Evolutionary conservation across 2,329 filamentous ascomycete species (phyloP).

Genomic region (Phoma herbarum): DNA sequence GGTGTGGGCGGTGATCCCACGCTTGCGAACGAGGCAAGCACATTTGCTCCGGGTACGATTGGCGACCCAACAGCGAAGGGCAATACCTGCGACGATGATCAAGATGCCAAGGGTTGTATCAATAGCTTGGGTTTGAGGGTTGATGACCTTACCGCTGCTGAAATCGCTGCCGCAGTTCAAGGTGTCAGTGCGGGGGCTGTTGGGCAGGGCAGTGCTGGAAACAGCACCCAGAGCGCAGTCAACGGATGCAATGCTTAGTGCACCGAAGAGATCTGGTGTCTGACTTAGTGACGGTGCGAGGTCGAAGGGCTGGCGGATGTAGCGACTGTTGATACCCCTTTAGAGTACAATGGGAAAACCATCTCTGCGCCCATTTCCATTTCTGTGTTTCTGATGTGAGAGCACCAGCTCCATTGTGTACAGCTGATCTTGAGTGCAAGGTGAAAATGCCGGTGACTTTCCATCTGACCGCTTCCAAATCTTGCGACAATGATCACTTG

Average conservation of each 20-base stretch:
- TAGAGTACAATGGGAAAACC: background rate
- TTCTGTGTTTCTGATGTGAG: background rate
- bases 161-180: slow-evolving; percentile 61
- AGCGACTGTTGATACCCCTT: background rate
- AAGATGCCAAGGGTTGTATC: slow-evolving; percentile 64
- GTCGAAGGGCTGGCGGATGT: background rate
- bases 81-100: slow-evolving; percentile 61
- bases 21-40: slow-evolving; percentile 68
- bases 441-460: background rate
- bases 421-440: background rate
- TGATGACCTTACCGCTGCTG: slow-evolving; percentile 62
- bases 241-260: background rate
- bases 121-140: slow-evolving; percentile 63
- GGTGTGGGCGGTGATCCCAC: slow-evolving; percentile 69
- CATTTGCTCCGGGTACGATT: slow-evolving; percentile 68
- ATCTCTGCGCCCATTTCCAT: background rate
- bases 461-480: background rate
- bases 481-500: background rate
- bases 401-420: background rate
- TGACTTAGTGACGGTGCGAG: background rate
- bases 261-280: background rate
- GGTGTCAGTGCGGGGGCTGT: slow-evolving; percentile 32
- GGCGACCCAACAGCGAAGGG: slow-evolving; percentile 60
- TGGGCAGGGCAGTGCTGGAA: slow-evolving; percentile 10
- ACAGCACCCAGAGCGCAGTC: slow-evolving; percentile 2